phyloP scores from a whole-genome alignment of 129 eudicot species.

The Smallanthus sonchifolius region DNA sequence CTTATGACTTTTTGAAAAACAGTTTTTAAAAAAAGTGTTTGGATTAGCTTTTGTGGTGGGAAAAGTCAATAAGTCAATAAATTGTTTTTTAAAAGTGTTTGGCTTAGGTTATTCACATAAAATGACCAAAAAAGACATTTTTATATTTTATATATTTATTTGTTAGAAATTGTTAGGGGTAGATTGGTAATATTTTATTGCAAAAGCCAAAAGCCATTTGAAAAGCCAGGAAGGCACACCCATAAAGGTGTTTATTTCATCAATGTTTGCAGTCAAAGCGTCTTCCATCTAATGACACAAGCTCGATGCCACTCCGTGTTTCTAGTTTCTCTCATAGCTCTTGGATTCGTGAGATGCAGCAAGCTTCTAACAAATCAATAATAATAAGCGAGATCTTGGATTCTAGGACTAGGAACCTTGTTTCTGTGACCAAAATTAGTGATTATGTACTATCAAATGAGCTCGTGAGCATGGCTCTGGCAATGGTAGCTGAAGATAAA shows the following conservation, averaged over 20 bases:
- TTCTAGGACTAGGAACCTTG: conserved; percentile 93
- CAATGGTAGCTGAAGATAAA: conserved; percentile 99
- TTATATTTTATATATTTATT: no score
- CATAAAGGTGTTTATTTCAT: background rate
- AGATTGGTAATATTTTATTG: no score
- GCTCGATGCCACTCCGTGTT: conserved; percentile 49
- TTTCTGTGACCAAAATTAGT: conserved; percentile 88
- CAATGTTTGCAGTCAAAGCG: conserved; percentile 79
- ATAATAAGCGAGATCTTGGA: conserved; percentile 96
- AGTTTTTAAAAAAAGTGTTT: no score
- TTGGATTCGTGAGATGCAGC: conserved; percentile 97
- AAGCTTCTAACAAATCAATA: conserved; percentile 90
- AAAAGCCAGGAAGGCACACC: no score
- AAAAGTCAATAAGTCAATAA: no score
- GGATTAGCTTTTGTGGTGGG: no score
- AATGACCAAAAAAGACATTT: no score
- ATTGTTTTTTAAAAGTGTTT: no score
- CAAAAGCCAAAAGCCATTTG: no score
- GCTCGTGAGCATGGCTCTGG: conserved; percentile 97
- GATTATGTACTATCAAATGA: conserved; percentile 95
- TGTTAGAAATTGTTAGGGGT: no score
- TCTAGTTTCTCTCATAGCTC: conserved; percentile 86
- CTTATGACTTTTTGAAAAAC: no score
- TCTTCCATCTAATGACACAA: conserved; percentile 65
- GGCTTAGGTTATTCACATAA: no score